Conservation (phyloP, 2,329 filamentous ascomycete species). For the Colletotrichum chrysophilum region DNA sequence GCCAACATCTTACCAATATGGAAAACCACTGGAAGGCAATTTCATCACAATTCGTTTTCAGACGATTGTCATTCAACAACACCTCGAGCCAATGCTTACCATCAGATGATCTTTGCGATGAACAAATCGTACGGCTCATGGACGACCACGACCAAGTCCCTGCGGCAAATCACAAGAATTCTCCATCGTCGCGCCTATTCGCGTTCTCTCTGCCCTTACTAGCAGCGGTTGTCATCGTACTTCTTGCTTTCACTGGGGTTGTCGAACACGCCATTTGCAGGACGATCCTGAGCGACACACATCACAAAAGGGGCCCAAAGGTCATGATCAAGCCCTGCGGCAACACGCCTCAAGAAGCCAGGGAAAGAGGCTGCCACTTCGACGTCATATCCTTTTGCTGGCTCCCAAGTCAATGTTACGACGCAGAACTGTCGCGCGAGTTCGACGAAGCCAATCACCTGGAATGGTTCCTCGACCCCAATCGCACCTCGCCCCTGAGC, state of each 20-base stretch:
- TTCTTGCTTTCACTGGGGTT: not conserved
- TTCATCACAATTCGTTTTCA: not conserved
- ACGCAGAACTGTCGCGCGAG: not conserved
- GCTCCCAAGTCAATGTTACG: not conserved
- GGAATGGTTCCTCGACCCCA: slow-evolving; percentile 20
- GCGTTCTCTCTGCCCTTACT: not conserved
- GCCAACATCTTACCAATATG: not conserved
- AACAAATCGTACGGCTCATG: not conserved
- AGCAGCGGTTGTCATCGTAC: not conserved
- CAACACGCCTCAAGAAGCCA: not conserved
- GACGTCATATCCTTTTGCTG: slow-evolving; percentile 1
- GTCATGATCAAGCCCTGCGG: not conserved
- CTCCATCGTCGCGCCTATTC: not conserved
- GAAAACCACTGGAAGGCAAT: not conserved
- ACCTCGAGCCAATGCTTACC: not conserved
- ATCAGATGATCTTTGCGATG: not conserved
- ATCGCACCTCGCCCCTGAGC: slow-evolving; percentile 8
- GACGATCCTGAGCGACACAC: not conserved
- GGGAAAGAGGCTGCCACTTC: not conserved
- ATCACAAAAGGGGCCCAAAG: not conserved
- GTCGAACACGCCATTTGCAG: not conserved
- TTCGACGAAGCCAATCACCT: not conserved
- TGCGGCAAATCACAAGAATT: not conserved
- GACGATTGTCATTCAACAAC: not conserved
- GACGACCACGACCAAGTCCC: not conserved